Evolutionary conservation across 1,284 basidiomycete species (phyloP), one percentile per base, ranked within the genome.

Genomic region (Cryptococcus depauperatus): DNA sequence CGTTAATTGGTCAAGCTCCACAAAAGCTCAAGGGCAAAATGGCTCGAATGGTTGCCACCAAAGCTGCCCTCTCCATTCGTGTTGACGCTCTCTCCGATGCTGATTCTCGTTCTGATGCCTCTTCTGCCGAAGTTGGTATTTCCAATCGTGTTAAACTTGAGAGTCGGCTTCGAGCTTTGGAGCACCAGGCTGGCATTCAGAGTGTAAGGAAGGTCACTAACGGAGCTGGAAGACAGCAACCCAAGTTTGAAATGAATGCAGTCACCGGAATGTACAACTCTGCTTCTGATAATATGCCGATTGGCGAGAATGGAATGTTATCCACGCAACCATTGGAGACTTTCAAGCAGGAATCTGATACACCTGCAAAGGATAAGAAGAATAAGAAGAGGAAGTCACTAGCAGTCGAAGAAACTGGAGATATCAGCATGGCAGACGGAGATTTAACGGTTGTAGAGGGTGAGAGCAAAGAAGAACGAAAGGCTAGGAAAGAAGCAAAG

Each of bases 1-100:
- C 88, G 3, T 77, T 98, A 47, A 88, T 98, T 56, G 95, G 93
- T 30, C 91, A 95, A 75, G 93, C 95, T 44, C 89, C 93, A 41
- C 89, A 91, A 57, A 96, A 96, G 75, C 79, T 96, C 55, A 98
- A 98, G 79, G 95, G 93, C 63, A 98, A 98, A 83, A 97, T 98
- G 93, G 95, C 95, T 11, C 85, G 95, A 59, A 98, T 98, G 93
- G 90, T 97, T 25, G 91, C 93, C 30, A 97, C 93, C 51, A 96
- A 96, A 76, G 84, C 93, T 4, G 87, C 93, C 1, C 80, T 98
- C 9, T 95, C 92, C 4, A 90, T 93, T 61, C 90, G 93, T 70
- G 85, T 97, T 35, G 93, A 98, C 60, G 93, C 93, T 5, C 81
- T 98, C 35, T 85, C 92, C 22, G 92, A 96, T 56, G 77, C 83